phyloP scores from a whole-genome alignment of 2,329 filamentous ascomycete genomes.

The Colletotrichum sp. region DNA sequence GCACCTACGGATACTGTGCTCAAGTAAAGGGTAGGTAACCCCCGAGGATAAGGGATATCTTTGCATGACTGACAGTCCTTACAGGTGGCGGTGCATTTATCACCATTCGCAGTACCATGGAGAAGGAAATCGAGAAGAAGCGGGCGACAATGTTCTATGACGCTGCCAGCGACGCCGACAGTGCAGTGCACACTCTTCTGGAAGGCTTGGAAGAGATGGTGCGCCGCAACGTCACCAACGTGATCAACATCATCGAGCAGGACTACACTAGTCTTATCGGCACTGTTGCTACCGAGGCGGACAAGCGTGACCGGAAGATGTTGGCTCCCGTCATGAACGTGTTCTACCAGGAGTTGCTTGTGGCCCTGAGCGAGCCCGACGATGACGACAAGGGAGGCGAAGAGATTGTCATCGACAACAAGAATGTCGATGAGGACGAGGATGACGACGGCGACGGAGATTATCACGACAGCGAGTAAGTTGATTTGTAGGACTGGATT shows the following conservation, averaged over 20 bases:
- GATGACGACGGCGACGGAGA: background rate
- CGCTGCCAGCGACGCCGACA: constrained; percentile 4
- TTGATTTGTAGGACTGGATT: background rate
- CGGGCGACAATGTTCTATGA: constrained; percentile 24
- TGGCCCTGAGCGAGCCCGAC: background rate
- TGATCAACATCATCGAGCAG: constrained; percentile 39
- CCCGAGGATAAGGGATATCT: background rate
- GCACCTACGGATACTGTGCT: background rate
- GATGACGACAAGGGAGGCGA: background rate
- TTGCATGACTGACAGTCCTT: background rate
- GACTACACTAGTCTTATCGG: constrained; percentile 23
- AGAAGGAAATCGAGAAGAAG: constrained; percentile 13
- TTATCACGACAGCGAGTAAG: background rate
- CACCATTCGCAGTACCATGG: constrained; percentile 27
- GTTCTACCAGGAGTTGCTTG: background rate
- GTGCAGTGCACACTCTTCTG: background rate
- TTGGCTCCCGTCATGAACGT: background rate
- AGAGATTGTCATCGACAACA: background rate
- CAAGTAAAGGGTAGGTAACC: background rate
- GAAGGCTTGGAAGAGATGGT: background rate
- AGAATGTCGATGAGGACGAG: background rate
- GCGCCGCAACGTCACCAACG: background rate
- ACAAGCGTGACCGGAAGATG: background rate
- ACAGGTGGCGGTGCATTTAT: constrained; percentile 24
- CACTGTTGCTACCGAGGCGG: background rate